Percentiles rank a stretch among this genome's conserved stretches.
phyloP scores from a whole-genome alignment of 2,329 filamentous ascomycete genomes.

The Fusarium sarcochroum region DNA sequence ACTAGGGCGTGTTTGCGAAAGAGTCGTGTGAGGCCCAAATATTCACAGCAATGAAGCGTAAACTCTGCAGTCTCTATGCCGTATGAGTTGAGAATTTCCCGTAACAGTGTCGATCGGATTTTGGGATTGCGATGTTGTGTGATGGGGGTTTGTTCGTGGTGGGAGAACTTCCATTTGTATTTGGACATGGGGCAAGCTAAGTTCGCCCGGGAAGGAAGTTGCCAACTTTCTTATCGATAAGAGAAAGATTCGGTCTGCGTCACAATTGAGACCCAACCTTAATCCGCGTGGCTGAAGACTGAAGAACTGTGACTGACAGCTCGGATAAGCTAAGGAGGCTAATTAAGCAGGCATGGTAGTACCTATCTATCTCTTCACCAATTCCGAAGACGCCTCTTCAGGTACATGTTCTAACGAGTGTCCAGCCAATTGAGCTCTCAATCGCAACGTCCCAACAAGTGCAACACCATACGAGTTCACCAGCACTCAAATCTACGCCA shows the following conservation, averaged over 20 bases:
- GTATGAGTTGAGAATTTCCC: slow-evolving; percentile 1
- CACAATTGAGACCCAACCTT: slow-evolving; percentile 3
- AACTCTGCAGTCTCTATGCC: slow-evolving; percentile 5
- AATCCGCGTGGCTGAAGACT: not conserved
- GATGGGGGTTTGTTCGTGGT: slow-evolving; percentile 45
- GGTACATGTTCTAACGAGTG: not conserved
- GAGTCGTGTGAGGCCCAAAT: slow-evolving; percentile 14
- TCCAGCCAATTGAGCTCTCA: not conserved
- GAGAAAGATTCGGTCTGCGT: slow-evolving; percentile 19
- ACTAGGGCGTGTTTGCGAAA: slow-evolving; percentile 15
- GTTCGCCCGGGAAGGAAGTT: slow-evolving; percentile 34
- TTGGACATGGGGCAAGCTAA: slow-evolving; percentile 32
- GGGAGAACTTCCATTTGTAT: slow-evolving; percentile 32
- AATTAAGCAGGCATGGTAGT: no score
- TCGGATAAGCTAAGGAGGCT: not conserved
- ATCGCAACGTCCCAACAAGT: not conserved
- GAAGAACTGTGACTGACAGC: not conserved
- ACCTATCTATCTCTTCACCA: not conserved
- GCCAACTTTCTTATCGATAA: slow-evolving; percentile 53
- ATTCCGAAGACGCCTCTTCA: not conserved
- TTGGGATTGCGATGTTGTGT: slow-evolving; percentile 43
- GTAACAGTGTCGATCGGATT: slow-evolving; percentile 19
- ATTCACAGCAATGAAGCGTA: slow-evolving; percentile 3
- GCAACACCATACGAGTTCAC: not conserved
- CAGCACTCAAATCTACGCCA: no score